phyloP scores from a whole-genome alignment of 2,329 filamentous ascomycete genomes.

The Xylariaceae sp. region DNA sequence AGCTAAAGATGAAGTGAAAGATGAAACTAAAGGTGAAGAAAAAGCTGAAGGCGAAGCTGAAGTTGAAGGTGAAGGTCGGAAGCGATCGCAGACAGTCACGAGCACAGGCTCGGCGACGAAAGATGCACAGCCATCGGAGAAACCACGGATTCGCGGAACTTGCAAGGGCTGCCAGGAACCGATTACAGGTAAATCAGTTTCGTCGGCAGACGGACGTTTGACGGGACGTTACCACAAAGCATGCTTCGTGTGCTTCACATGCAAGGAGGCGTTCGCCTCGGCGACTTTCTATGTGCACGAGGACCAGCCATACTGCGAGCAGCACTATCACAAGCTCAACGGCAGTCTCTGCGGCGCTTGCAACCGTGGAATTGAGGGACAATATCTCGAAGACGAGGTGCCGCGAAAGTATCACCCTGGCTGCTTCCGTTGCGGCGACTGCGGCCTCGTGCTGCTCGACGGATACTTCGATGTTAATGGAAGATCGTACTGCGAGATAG shows the following conservation, averaged over 20 bases:
- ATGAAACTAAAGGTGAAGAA: not conserved
- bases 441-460: conserved; percentile 65
- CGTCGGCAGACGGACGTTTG: conserved; percentile 84
- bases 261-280: conserved; percentile 73
- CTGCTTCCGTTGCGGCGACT: conserved; percentile 82
- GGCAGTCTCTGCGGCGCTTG: conserved; percentile 79
- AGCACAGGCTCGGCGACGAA: conserved; percentile 31
- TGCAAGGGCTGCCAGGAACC: conserved; percentile 76
- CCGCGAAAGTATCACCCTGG: conserved; percentile 76
- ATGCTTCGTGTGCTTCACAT: conserved; percentile 89
- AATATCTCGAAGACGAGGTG: conserved; percentile 80
- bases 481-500: conserved; percentile 76
- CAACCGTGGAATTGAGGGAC: conserved; percentile 81
- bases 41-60: not conserved
- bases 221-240: conserved; percentile 92
- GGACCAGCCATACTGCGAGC: conserved; percentile 83
- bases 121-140: conserved; percentile 37
- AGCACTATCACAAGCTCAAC: conserved; percentile 89
- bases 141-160: conserved; percentile 55
- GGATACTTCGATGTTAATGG: conserved; percentile 90
- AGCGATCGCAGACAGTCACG: conserved; percentile 15
- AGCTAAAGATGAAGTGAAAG: not conserved
- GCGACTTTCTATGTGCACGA: conserved; percentile 88
- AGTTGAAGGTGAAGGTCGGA: conserved; percentile 18
- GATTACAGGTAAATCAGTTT: conserved; percentile 88